These are phyloP conservation scores for Leishmania tropica DNA, from an alignment of 208 protist genomes.

Conservation along the genomic window DNA sequence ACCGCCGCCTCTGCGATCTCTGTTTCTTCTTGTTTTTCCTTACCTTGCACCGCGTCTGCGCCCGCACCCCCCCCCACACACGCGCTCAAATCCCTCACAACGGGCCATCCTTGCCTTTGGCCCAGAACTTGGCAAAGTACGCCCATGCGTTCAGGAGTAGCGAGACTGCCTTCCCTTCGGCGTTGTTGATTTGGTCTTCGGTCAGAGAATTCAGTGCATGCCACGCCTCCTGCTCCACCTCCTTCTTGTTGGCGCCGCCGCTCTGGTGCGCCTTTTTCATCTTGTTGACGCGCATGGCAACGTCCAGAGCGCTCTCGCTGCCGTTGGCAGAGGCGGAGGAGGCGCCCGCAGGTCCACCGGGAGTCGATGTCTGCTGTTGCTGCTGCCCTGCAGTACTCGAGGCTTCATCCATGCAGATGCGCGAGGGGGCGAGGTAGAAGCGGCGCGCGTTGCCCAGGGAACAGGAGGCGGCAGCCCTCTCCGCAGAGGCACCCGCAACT, in stretches of 20 bases:
- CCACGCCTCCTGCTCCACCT: slow-evolving; percentile 84
- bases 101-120: slow-evolving; percentile 85
- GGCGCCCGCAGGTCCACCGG: slow-evolving; percentile 4
- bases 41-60: not conserved
- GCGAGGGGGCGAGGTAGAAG: slow-evolving; percentile 1
- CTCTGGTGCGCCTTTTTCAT: slow-evolving; percentile 84
- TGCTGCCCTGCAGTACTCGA: slow-evolving; percentile 5
- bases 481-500: not conserved
- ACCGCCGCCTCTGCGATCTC: not conserved
- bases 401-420: slow-evolving; percentile 6
- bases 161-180: slow-evolving; percentile 88
- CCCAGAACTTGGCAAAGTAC: slow-evolving; percentile 93
- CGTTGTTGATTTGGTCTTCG: slow-evolving; percentile 84
- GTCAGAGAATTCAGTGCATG: slow-evolving; percentile 71
- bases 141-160: slow-evolving; percentile 91
- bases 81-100: slow-evolving; percentile 4
- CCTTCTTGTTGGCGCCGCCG: slow-evolving; percentile 61
- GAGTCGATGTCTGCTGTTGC: slow-evolving; percentile 4
- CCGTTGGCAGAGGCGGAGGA: slow-evolving; percentile 12
- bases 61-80: not conserved
- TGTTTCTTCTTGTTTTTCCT: not conserved
- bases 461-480: not conserved
- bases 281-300: slow-evolving; percentile 89
- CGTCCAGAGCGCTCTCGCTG: slow-evolving; percentile 71
- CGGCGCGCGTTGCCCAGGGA: slow-evolving; percentile 5